Conservation (phyloP, 2,329 filamentous ascomycete species). For the Zarea fungicola region DNA sequence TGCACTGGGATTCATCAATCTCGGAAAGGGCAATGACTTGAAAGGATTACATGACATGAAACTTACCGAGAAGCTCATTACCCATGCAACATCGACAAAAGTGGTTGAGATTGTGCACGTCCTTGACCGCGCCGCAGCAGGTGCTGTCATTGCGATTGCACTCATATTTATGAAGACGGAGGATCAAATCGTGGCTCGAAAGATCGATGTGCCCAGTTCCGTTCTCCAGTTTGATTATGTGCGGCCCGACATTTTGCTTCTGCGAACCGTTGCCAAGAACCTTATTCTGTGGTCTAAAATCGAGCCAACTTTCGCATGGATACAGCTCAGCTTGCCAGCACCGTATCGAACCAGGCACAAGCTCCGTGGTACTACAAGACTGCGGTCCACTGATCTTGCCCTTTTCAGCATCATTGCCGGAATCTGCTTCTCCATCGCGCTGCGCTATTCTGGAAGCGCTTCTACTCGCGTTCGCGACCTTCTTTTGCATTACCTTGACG, state of each 20-base stretch:
- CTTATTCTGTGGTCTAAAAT: constrained; percentile 91
- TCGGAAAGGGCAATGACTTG: constrained; percentile 84
- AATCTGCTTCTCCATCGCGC: constrained; percentile 73
- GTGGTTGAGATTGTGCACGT: constrained; percentile 90
- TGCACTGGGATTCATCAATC: constrained; percentile 87
- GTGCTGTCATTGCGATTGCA: constrained; percentile 83
- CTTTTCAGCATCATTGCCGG: constrained; percentile 91
- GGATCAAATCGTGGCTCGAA: constrained; percentile 77
- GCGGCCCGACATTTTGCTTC: constrained; percentile 83
- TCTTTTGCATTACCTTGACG: constrained; percentile 76
- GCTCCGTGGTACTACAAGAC: constrained; percentile 52
- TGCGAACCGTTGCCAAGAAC: constrained; percentile 84
- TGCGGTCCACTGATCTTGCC: constrained; percentile 79
- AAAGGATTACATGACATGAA: constrained; percentile 90
- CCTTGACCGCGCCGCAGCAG: constrained; percentile 85
- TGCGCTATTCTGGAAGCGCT: constrained; percentile 70
- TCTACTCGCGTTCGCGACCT: constrained; percentile 70
- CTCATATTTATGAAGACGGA: constrained; percentile 98
- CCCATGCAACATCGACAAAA: constrained; percentile 81
- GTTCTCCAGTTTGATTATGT: constrained; percentile 92
- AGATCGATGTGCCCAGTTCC: constrained; percentile 90
- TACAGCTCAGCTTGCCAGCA: constrained; percentile 65
- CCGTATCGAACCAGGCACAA: constrained; percentile 60
- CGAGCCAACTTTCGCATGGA: constrained; percentile 67
- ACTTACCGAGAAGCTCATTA: constrained; percentile 80